Base-by-base conservation (phyloP, 2,329 filamentous ascomycete genomes). In the Fusarium humuli region DNA sequence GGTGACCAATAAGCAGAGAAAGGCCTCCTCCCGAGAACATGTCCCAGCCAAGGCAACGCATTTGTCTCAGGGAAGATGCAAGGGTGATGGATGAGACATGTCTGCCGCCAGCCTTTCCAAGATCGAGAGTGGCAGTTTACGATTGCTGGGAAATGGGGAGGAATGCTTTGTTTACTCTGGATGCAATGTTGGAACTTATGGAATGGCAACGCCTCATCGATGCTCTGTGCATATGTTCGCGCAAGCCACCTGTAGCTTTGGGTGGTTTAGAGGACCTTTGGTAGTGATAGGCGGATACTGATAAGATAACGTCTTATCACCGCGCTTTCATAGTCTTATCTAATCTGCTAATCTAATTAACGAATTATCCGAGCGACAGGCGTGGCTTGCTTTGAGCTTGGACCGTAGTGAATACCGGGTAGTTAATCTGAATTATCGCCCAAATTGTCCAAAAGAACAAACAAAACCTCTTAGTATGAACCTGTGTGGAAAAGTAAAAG, bases 91-190 rank as follows among this genome's bases (percentile, higher is more conserved):
- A 5, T 12, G 5, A 37, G 18, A n/a, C 34, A 37, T 12, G 10
- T 7, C 2, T 11, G 10, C 10, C 10, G 10, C 10, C 34, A 4
- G 18, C 10, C 2, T n/a, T 0, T 12, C 7, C 6, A 10, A 6
- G 34, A 4, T 37, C 18, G 0, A 12, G 4, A n/a, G 11, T 3
- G 4, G 2, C 6, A n/a, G 0, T n/a, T 37, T n/a, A 37, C 5
- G 32, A 6, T n/a, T 11, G 5, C 3, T 18, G 32, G 9, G 6
- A 16, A 7, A 16, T 7, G 2, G 7, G 7, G 18, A 12, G 18
- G 18, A n/a, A n/a, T 37, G 32, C 8, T n/a, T 6, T 18, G 9
- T 18, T 11, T 18, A 11, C 9, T 5, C 9, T 18, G 9, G 9
- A 37, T 37, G 32, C 16, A 37, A 11, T 2, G 9, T 18, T 11